Evolutionary conservation across 2,329 filamentous ascomycete species (phyloP).

Genomic region (Emmonsiellopsis sp.): DNA sequence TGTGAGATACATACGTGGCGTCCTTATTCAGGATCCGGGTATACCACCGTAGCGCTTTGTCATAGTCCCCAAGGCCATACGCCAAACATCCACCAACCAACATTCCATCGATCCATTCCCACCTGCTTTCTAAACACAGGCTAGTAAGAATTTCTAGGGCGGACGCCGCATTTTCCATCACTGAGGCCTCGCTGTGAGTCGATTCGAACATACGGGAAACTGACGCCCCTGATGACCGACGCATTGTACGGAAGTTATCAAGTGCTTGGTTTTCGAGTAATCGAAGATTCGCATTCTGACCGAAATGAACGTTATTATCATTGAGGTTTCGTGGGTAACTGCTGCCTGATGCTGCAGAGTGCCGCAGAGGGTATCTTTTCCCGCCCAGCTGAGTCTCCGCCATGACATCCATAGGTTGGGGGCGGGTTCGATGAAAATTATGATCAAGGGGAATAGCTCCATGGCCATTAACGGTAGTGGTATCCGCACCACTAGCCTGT

Average conservation of each 20-base stretch:
- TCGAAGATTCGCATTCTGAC: constrained; percentile 10
- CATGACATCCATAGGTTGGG: background rate
- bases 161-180: constrained; percentile 49
- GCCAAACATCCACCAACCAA: constrained; percentile 82
- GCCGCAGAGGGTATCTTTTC: constrained; percentile 7
- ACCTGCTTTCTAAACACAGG: constrained; percentile 68
- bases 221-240: constrained; percentile 22
- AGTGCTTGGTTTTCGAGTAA: constrained; percentile 20
- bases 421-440: constrained; percentile 6
- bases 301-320: constrained; percentile 7
- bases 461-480: background rate
- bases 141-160: constrained; percentile 63
- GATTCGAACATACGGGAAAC: constrained; percentile 24
- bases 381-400: constrained; percentile 4
- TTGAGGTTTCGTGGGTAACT: constrained; percentile 5
- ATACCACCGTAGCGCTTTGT: constrained; percentile 51
- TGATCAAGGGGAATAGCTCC: constrained; percentile 2
- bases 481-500: constrained; percentile 4
- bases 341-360: constrained; percentile 10
- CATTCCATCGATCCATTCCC: constrained; percentile 91
- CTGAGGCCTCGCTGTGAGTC: constrained; percentile 28
- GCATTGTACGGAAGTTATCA: constrained; percentile 23
- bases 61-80: constrained; percentile 78
- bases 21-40: constrained; percentile 49
- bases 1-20: constrained; percentile 35